These are phyloP conservation scores for Glycine soja DNA, from an alignment of 306 rosid genomes.

Conservation along the genomic window DNA sequence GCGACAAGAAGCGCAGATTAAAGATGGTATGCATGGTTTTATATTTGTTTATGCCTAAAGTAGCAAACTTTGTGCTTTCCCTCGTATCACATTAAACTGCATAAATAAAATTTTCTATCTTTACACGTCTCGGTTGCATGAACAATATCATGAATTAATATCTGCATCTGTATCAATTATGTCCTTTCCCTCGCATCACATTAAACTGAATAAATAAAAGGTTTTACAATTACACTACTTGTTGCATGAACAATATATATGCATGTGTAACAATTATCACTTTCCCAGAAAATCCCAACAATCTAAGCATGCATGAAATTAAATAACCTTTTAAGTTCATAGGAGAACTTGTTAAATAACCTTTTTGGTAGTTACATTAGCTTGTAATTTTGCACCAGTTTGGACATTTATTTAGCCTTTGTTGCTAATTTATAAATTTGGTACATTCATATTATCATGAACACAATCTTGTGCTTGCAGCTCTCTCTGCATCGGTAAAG, in stretches of 20 bases:
- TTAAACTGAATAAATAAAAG: too few species aligned
- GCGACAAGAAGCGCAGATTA: constrained; percentile 55
- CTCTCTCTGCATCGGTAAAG: constrained; percentile 52
- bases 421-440: neutral
- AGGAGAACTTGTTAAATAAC: neutral
- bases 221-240: too few species aligned
- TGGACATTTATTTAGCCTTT: neutral
- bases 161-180: too few species aligned
- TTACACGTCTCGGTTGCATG: neutral
- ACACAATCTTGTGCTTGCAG: constrained; percentile 45
- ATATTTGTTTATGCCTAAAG: neutral
- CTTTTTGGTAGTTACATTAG: neutral
- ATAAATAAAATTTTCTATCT: neutral
- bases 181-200: too few species aligned
- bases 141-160: neutral
- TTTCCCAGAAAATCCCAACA: too few species aligned
- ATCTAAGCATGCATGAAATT: neutral
- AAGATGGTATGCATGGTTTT: constrained; percentile 56
- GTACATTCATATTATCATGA: neutral
- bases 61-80: constrained; percentile 1
- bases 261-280: too few species aligned
- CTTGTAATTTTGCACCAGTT: neutral
- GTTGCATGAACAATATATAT: too few species aligned
- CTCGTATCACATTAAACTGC: neutral
- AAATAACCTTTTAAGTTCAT: neutral